Evolutionary conservation across 2,329 filamentous ascomycete species (phyloP).

Genomic region (Diaporthe eres): DNA sequence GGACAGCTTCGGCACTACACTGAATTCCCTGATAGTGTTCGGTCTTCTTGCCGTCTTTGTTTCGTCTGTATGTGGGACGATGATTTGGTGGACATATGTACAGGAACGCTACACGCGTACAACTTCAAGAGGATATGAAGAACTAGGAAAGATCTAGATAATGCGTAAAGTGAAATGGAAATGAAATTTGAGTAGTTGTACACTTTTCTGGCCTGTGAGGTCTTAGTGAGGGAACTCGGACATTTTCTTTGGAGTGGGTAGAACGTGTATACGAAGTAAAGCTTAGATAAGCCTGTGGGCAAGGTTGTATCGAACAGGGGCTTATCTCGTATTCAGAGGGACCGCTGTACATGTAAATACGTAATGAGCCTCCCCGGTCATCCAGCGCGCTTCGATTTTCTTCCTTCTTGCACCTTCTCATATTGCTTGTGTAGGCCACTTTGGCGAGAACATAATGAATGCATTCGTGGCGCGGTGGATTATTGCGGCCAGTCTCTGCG

Average conservation of each 20-base stretch:
- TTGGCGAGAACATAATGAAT: neutral
- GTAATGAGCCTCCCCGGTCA: neutral
- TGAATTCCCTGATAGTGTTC: conserved; percentile 32
- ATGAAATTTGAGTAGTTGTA: neutral
- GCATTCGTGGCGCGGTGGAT: neutral
- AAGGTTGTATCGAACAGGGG: neutral
- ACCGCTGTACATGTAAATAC: neutral
- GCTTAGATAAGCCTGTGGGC: neutral
- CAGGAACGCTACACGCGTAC: neutral
- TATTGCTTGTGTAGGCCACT: too few species aligned
- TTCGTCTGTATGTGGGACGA: conserved; percentile 27
- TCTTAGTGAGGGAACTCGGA: neutral
- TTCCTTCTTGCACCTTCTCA: neutral
- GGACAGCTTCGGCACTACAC: conserved; percentile 30
- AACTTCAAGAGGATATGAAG: neutral
- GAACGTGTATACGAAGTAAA: neutral
- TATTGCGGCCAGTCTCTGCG: neutral
- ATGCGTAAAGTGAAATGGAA: neutral
- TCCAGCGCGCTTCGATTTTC: neutral
- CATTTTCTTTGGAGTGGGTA: neutral
- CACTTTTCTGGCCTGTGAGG: too few species aligned
- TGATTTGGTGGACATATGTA: conserved; percentile 38
- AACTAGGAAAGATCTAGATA: conserved; percentile 9
- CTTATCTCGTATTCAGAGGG: neutral
- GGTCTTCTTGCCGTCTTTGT: conserved; percentile 18